Base-by-base conservation (phyloP, 345 rosid species). In the Xanthoceras sorbifolium region DNA sequence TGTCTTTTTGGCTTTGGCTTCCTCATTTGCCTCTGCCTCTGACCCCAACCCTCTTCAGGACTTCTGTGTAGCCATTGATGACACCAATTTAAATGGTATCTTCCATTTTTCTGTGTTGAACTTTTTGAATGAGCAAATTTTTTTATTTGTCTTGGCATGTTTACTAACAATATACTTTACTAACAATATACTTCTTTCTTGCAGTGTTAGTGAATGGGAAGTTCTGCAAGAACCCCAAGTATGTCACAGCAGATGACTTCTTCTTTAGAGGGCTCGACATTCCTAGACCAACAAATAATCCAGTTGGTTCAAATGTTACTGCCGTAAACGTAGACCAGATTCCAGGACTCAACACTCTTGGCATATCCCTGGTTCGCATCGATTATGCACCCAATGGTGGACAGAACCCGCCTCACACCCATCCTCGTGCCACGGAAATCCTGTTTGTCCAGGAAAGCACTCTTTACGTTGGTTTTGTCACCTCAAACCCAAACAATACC, bases 11-110 rank as follows among this genome's bases (percentile, higher is more conserved):
- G 73, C 71, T 67, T 54, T 75, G 52, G 73, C 78, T 9, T 48
- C 50, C 31, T 18, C 38, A 0, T 28, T 67, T 18, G 65, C 71
- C 23, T 72, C 28, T 10, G 82, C 85, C 22, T 75, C 23, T 40
- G 84, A 85, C 61, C 82, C 84, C 6, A 20, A 23, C 23, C 84
- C 83, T 55, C 80, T 85, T 12, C 84, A 83, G 69, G 88, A 85
- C 67, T 31, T 78, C 64, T 85, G 86, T 18, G 79, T 80, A 0
- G 84, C 82, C 18, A 44, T 78, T 36, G 42, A 80, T 1, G 77
- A 76, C 17, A 4, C 64, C 1, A n/a, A 67, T 12, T 11, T 12
- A 4, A 2, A 29, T 31, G 78, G 32, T 1, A 54, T 5, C 40
- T 36, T 5, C 40, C 40, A 36, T 36, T 36, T 5, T 36, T 36